Conservation (phyloP, 257 asterid genomes). For the Solanum neorickii region DNA sequence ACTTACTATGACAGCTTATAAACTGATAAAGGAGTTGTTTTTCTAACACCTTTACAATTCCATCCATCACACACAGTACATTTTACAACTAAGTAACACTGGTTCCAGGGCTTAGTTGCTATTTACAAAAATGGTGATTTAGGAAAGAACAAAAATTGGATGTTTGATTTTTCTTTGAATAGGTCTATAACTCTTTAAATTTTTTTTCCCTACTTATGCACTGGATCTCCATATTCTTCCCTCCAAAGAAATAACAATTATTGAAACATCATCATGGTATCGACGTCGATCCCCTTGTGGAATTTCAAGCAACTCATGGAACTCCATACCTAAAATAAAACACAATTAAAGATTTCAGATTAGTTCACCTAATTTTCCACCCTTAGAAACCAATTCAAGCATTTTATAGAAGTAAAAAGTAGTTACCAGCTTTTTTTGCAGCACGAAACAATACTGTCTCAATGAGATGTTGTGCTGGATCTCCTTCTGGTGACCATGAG, state of each 20-base stretch:
- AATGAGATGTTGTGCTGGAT: conserved; percentile 93
- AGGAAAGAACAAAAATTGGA: conserved; percentile 34
- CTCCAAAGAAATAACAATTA: conserved; percentile 92
- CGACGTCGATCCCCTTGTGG: conserved; percentile 96
- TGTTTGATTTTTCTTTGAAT: not conserved
- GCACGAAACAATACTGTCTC: conserved; percentile 88
- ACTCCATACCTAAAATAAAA: conserved; percentile 65
- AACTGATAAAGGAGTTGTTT: conserved; percentile 1
- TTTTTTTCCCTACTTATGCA: conserved; percentile 35
- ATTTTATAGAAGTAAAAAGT: not conserved
- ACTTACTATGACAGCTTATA: conserved; percentile 4
- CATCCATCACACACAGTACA: conserved; percentile 2
- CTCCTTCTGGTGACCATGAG: conserved; percentile 91
- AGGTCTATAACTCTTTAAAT: not conserved
- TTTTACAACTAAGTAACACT: conserved; percentile 22
- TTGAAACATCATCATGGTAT: conserved; percentile 91
- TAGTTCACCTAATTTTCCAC: not conserved
- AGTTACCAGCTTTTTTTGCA: conserved; percentile 77
- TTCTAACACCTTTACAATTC: conserved; percentile 16
- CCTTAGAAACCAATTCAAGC: not conserved
- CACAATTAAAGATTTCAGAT: not conserved
- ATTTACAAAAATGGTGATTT: conserved; percentile 10
- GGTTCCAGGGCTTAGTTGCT: conserved; percentile 31
- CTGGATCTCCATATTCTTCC: conserved; percentile 97
- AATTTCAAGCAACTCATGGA: conserved; percentile 80